A percentile compares a stretch with the other conserved stretches of the same genome.
These are phyloP conservation scores for Verticillium nubilum DNA, from an alignment of 2,329 filamentous ascomycete genomes.

Conservation along the genomic window DNA sequence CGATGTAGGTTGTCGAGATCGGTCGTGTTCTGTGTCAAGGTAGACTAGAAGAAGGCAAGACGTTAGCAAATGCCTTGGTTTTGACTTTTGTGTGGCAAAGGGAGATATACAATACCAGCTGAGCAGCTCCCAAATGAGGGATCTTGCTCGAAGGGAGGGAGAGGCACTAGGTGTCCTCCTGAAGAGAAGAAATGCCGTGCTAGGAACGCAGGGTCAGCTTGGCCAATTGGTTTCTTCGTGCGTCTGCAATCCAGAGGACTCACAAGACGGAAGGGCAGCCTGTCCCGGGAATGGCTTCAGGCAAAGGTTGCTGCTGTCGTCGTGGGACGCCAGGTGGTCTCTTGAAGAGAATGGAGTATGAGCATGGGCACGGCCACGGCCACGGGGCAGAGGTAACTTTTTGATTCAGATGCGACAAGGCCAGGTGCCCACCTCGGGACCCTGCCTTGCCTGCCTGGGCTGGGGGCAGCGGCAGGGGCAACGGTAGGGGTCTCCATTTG, in stretches of 20 bases:
- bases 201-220: not conserved
- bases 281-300: not conserved
- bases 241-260: not conserved
- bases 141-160: not conserved
- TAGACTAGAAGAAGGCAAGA: not conserved
- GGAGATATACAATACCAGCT: not conserved
- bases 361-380: too few species aligned
- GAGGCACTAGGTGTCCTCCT: not conserved
- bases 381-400: not conserved
- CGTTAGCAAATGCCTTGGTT: not conserved
- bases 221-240: not conserved
- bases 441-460: not conserved
- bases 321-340: not conserved
- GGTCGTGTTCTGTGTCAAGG: not conserved
- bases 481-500: too few species aligned
- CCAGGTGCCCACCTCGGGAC: not conserved
- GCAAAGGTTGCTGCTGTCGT: not conserved
- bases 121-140: not conserved
- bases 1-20: conserved; percentile 15
- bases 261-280: not conserved
- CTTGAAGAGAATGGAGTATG: not conserved
- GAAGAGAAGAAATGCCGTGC: not conserved
- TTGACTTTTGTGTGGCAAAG: not conserved
- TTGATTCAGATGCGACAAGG: not conserved
- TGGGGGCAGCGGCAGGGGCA: not conserved